Conservation (phyloP, 2,329 filamentous ascomycete species). For the Knufia fluminis region DNA sequence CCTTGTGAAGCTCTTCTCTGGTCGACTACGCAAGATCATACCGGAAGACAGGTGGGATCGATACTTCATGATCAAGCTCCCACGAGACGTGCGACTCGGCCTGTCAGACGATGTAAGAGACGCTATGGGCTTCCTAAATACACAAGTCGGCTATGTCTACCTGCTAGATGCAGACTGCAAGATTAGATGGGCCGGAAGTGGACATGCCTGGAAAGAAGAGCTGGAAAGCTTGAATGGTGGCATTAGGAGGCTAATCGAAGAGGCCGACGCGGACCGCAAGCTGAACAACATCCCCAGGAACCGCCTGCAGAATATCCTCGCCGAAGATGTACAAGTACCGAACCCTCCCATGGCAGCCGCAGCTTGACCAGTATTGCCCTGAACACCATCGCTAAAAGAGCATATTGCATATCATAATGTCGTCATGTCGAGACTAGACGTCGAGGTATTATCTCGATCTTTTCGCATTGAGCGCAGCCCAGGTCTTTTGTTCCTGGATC, state of each 20-base stretch:
- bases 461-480: neutral
- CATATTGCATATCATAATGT: neutral
- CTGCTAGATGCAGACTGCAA: slow-evolving; percentile 77
- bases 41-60: slow-evolving; percentile 43
- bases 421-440: neutral
- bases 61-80: slow-evolving; percentile 49
- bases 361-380: neutral
- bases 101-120: slow-evolving; percentile 48
- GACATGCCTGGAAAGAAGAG: slow-evolving; percentile 33
- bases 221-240: slow-evolving; percentile 35
- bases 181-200: slow-evolving; percentile 88
- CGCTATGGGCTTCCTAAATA: slow-evolving; percentile 64
- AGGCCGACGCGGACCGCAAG: slow-evolving; percentile 14
- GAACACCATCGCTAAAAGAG: slow-evolving; percentile 7
- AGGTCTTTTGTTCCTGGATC: neutral
- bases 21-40: slow-evolving; percentile 39
- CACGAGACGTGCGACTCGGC: slow-evolving; percentile 33
- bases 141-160: slow-evolving; percentile 89
- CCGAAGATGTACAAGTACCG: neutral
- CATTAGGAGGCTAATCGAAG: slow-evolving; percentile 33
- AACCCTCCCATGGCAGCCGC: slow-evolving; percentile 4
- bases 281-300: neutral
- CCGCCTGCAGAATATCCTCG: neutral
- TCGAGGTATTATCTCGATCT: neutral
- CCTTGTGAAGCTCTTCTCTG: slow-evolving; percentile 48